Evolutionary conservation across 1,139 yeast genomes (phyloP).

Genomic region (Martiniozyma asiatica): DNA sequence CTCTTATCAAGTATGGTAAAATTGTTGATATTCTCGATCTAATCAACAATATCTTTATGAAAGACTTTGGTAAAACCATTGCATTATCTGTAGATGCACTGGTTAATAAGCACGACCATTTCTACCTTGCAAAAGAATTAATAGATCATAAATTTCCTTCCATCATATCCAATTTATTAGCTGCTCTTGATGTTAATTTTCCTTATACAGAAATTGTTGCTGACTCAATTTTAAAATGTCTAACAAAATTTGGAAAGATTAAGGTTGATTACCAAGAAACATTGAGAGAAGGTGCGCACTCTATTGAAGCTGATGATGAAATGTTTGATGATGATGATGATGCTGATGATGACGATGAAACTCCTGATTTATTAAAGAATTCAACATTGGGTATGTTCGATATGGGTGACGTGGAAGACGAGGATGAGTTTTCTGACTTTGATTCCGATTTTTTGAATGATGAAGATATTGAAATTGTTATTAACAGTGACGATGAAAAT

Average conservation of each 20-base stretch:
- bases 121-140: slow-evolving; percentile 48
- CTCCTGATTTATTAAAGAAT: slow-evolving; percentile 74
- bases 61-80: slow-evolving; percentile 29
- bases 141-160: slow-evolving; percentile 55
- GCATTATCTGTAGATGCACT: slow-evolving; percentile 34
- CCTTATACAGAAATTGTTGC: slow-evolving; percentile 54
- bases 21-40: slow-evolving; percentile 48
- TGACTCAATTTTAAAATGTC: slow-evolving; percentile 45
- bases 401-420: slow-evolving; percentile 63
- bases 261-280: slow-evolving; percentile 47
- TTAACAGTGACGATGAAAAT: slow-evolving; percentile 13
- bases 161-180: slow-evolving; percentile 43
- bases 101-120: slow-evolving; percentile 45
- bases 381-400: slow-evolving; percentile 94
- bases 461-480: slow-evolving; percentile 7
- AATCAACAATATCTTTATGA: slow-evolving; percentile 29
- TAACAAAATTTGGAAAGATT: slow-evolving; percentile 50
- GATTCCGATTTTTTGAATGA: slow-evolving; percentile 19
- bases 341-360: slow-evolving; percentile 48
- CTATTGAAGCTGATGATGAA: slow-evolving; percentile 46
- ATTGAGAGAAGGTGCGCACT: slow-evolving; percentile 40
- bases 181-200: slow-evolving; percentile 58
- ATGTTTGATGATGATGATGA: slow-evolving; percentile 57
- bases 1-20: slow-evolving; percentile 38
- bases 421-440: slow-evolving; percentile 28